A percentile compares a stretch with the other conserved stretches of the same genome.
Conservation (phyloP, 2,329 filamentous ascomycete species). For the Trichocomaceae sp. region DNA sequence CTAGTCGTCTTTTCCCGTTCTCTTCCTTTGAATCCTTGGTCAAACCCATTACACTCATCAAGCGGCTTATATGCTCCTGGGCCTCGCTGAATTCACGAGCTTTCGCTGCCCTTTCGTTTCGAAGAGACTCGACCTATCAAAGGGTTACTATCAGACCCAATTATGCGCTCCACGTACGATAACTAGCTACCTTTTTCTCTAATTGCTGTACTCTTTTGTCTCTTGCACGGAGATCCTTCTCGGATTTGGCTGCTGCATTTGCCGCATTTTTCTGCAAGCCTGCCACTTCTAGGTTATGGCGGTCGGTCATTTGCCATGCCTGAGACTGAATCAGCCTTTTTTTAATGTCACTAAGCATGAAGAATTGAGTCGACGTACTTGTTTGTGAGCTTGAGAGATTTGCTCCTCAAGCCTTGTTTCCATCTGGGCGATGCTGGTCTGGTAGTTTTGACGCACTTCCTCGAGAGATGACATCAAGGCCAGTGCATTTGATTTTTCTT, state of each 20-base stretch:
- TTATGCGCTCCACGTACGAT: not conserved
- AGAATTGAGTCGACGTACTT: conserved; percentile 19
- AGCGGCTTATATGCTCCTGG: conserved; percentile 32
- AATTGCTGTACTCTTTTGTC: conserved; percentile 26
- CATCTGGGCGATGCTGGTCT: conserved; percentile 17
- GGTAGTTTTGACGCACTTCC: conserved; percentile 18
- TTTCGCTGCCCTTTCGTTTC: conserved; percentile 30
- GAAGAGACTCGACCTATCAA: conserved; percentile 28
- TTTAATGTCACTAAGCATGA: not conserved
- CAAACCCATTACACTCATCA: conserved; percentile 36
- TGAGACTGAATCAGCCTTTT: conserved; percentile 2
- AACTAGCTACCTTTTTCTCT: conserved; percentile 26
- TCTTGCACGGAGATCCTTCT: conserved; percentile 25
- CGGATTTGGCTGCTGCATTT: conserved; percentile 18
- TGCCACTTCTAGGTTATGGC: conserved; percentile 22
- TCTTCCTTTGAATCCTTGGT: conserved; percentile 18
- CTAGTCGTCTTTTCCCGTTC: not conserved
- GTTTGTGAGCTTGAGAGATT: conserved; percentile 15
- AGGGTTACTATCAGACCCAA: not conserved
- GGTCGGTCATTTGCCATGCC: conserved; percentile 17
- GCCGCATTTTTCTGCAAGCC: conserved; percentile 23
- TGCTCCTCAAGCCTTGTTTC: conserved; percentile 19
- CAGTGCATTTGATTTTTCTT: conserved; percentile 15
- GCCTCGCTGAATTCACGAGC: conserved; percentile 35
- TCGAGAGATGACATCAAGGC: conserved; percentile 18